Base-by-base conservation (phyloP, 768 basidiomycete species). In the Rhodosporidiobolus odoratus region DNA sequence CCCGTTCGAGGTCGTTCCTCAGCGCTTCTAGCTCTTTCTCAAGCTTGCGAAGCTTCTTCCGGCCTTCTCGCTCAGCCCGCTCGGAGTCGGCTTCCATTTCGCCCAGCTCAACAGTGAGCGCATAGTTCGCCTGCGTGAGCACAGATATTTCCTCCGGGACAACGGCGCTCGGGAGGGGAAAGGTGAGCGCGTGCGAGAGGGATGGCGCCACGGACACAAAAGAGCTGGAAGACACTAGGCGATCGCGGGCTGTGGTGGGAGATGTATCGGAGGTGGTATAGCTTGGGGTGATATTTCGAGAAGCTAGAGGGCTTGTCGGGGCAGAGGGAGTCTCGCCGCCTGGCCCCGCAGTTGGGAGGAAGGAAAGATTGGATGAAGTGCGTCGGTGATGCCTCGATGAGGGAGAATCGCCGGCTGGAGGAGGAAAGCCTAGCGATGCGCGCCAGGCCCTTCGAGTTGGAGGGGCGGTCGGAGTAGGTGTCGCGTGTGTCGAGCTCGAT, bases 1-100 rank as follows among this genome's bases (percentile, higher is more conserved):
- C 57, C 8, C 64, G 68, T 53, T 75, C 72, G 35, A 76, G 66
- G 32, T 75, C 74, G 7, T 59, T 66, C 37, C 66, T 47, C 0
- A 77, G 57, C 13, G 54, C 62, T 8, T 68, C 32, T 5, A 77
- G 64, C 65, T 77, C 75, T 62, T 64, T 68, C 69, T 77, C 77
- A 40, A 77, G 72, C 47, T 63, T 63, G 30, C 74, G 63, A 3
- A 77, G 66, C 56, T 67, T 66, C 50, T 66, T 69, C 45, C 69
- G 66, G 16, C 72, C 77, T n/a, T 61, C 65, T 2, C 47, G 32
- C 50, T 71, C 69, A 21, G 54, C n/a, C 19, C 17, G 27, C 32
- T 71, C 69, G 41, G 69, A 32, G 13, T 68, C 73, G 9, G 54
- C 47, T 40, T 75, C 63, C 38, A 75, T 63, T 25, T 71, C 73